phyloP scores from a whole-genome alignment of 179 eudicot genomes.

The Heliamphora pulchella region DNA sequence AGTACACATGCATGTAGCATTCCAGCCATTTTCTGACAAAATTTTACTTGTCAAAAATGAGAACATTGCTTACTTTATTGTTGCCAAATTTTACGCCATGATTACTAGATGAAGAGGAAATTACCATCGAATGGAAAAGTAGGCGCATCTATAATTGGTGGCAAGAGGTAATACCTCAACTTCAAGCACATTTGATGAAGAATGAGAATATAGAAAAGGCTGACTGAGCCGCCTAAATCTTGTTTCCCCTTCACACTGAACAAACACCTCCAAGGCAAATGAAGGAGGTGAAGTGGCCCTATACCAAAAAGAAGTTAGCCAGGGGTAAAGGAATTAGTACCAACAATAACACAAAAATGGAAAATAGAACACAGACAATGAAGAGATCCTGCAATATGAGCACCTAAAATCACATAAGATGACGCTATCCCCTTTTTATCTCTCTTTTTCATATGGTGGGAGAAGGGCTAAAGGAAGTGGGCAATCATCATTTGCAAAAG shows the following conservation, averaged over 20 bases:
- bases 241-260: slow-evolving; percentile 94
- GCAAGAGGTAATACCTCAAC: slow-evolving; percentile 57
- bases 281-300: slow-evolving; percentile 99
- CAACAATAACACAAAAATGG: neutral
- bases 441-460: no score
- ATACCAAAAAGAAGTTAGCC: slow-evolving; percentile 17
- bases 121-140: neutral
- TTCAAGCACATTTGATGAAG: slow-evolving; percentile 91
- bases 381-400: neutral
- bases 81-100: no score
- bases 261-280: slow-evolving; percentile 97
- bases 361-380: neutral
- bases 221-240: slow-evolving; percentile 92
- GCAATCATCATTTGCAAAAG: neutral
- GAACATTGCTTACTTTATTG: no score
- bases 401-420: neutral
- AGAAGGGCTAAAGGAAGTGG: neutral
- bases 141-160: neutral
- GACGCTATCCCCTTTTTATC: neutral
- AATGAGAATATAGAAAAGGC: slow-evolving; percentile 91
- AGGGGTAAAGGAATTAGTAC: neutral
- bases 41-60: no score
- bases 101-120: no score
- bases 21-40: no score
- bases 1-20: no score